Evolutionary conservation across 495 filamentous ascomycete species (phyloP).

Genomic region (Daldinia childiae): DNA sequence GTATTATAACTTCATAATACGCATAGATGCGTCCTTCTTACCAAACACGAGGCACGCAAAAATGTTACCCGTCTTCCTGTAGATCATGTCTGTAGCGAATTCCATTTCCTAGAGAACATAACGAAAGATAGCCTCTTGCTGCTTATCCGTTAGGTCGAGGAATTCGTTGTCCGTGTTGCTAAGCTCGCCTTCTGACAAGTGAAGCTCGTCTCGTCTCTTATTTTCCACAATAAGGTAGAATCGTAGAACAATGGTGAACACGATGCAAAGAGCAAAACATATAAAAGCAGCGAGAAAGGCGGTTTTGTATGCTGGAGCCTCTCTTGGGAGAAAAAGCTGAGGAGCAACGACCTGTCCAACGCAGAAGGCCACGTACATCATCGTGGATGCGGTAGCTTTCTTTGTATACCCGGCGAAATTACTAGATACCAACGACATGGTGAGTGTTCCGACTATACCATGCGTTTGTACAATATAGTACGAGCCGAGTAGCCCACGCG

Average conservation of each 20-base stretch:
- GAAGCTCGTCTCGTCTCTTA: slow-evolving; percentile 24
- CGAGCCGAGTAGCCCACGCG: slow-evolving; percentile 25
- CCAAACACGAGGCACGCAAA: neutral
- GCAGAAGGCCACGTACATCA: slow-evolving; percentile 71
- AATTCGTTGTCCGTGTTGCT: slow-evolving; percentile 33
- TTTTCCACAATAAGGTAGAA: slow-evolving; percentile 38
- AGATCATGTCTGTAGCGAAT: neutral
- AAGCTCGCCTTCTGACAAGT: slow-evolving; percentile 11
- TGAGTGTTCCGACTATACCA: slow-evolving; percentile 31
- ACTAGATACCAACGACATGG: slow-evolving; percentile 43
- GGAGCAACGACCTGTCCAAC: slow-evolving; percentile 65
- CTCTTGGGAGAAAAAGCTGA: slow-evolving; percentile 31
- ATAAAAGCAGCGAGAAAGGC: slow-evolving; percentile 41
- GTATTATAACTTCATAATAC: neutral
- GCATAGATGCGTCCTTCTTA: neutral
- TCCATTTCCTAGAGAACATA: slow-evolving; percentile 45
- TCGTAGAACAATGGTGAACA: slow-evolving; percentile 26
- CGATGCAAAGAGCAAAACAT: slow-evolving; percentile 36
- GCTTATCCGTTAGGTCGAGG: slow-evolving; percentile 58
- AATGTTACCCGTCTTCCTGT: neutral
- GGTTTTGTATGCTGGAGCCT: slow-evolving; percentile 45
- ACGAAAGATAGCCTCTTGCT: slow-evolving; percentile 57
- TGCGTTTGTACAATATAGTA: slow-evolving; percentile 40
- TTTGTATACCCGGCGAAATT: slow-evolving; percentile 77
- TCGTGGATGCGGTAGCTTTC: slow-evolving; percentile 67